phyloP scores from a whole-genome alignment of 2,329 filamentous ascomycete species.

The Ciborinia camelliae region DNA sequence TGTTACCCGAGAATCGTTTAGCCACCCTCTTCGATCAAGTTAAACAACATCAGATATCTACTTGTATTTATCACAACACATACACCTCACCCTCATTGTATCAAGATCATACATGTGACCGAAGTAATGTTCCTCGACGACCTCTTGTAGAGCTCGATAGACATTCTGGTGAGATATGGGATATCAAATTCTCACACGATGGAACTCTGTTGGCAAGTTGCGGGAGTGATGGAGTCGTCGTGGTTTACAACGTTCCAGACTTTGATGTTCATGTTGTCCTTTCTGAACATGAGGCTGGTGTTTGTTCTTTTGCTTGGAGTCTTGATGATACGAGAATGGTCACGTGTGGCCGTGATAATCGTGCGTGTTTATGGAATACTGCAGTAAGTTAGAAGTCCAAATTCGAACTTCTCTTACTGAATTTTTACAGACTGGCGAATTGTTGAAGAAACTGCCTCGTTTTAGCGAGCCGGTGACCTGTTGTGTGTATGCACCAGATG shows the following conservation, averaged over 20 bases:
- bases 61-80: conserved; percentile 86
- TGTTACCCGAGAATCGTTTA: conserved; percentile 90
- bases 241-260: conserved; percentile 75
- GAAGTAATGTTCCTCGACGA: conserved; percentile 72
- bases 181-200: conserved; percentile 84
- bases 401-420: conserved; percentile 24
- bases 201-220: conserved; percentile 79
- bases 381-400: conserved; percentile 48
- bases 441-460: conserved; percentile 61
- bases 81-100: conserved; percentile 77
- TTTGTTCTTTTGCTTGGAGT: conserved; percentile 85
- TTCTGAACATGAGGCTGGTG: conserved; percentile 63
- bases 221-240: conserved; percentile 68
- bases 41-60: conserved; percentile 77
- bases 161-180: conserved; percentile 85
- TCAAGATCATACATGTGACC: conserved; percentile 80
- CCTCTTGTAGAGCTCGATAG: conserved; percentile 67
- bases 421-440: conserved; percentile 54
- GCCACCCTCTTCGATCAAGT: conserved; percentile 78
- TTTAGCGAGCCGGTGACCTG: conserved; percentile 84
- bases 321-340: conserved; percentile 85
- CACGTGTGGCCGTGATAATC: conserved; percentile 73
- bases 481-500: conserved; percentile 84
- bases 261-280: conserved; percentile 64
- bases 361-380: conserved; percentile 72